Base-by-base conservation (phyloP, 2,329 filamentous ascomycete species). In the Verticillium dahliae region DNA sequence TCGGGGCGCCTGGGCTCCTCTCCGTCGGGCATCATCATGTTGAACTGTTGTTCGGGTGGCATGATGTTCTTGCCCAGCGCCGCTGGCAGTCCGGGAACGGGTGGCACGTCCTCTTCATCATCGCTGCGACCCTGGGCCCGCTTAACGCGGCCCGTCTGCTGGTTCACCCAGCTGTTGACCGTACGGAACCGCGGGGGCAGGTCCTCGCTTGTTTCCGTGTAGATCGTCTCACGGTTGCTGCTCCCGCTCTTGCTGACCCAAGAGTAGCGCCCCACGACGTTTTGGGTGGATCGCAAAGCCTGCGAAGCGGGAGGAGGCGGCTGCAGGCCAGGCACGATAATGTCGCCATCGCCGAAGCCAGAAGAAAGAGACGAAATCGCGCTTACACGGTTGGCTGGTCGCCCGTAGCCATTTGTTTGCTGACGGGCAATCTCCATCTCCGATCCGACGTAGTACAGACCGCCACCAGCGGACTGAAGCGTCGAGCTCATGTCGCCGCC, bases 81-180 rank as follows among this genome's bases (percentile, higher is more conserved):
- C 5, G 70, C 70, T 22, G 69, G 67, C 56, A 74, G 65, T 3
- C 72, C 70, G 1, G 78, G 77, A 34, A 80, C 73, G 0, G 77
- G 75, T 3, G 79, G 78, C 10, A 75, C 68, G 22, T 73, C 68
- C 11, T 61, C 66, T 14, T 70, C 67, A 56, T 72, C 72, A 45
- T 70, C 63, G 9, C 69, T 69, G 50, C 74, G 75, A 61, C 77
- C 75, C 66, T 79, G 75, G 1, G 78, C 79, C 33, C 80, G 76
- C 67, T 79, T 79, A 35, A 85, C 70, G 2, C 84, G 78, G 2
- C 80, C 81, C 9, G 81, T 81, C 71, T 89, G 86, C 69, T 89
- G 85, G 65, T 81, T 81, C 1, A 90, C 86, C 87, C 87, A 90
- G 35, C 84, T 87, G 61, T 77, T 80, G 61, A 89, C 77, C 6